These are phyloP conservation scores for Gnetum montanum DNA, from an alignment of 75 land plant genomes.

Conservation along the genomic window DNA sequence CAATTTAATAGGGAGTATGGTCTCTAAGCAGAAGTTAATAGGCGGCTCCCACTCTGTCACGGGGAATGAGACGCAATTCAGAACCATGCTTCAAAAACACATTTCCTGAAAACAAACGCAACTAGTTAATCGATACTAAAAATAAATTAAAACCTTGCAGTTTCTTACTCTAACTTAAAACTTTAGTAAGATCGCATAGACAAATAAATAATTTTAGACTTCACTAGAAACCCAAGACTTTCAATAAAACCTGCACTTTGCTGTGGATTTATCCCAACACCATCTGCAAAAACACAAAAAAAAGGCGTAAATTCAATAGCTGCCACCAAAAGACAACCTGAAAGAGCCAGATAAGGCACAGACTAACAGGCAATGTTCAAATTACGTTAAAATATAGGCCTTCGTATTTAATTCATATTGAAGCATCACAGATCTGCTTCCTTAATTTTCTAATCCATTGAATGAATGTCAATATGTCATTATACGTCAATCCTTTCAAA, in stretches of 20 bases:
- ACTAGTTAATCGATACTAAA: not conserved
- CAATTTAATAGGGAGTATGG: no score
- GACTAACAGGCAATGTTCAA: no score
- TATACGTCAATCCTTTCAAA: no score
- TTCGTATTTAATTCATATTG: no score
- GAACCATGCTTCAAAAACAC: conserved; percentile 97
- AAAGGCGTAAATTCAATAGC: not conserved
- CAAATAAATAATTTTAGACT: not conserved
- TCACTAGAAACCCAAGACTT: no score
- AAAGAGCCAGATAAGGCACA: no score
- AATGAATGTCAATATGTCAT: no score
- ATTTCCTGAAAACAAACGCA: conserved; percentile 51
- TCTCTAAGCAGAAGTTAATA: no score
- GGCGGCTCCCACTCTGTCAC: conserved; percentile 76
- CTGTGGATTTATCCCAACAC: conserved; percentile 98
- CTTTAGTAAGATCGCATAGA: not conserved
- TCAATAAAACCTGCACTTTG: conserved; percentile 99
- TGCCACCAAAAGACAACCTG: no score
- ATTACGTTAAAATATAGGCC: no score
- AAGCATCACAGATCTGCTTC: no score
- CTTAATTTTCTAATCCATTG: no score
- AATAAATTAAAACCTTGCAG: not conserved
- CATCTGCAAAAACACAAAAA: conserved; percentile 42
- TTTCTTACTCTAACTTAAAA: not conserved
- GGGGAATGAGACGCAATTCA: conserved; percentile 92